These are phyloP conservation scores for Plenodomus lindquistii DNA, from an alignment of 2,329 filamentous ascomycete species.

Conservation along the genomic window DNA sequence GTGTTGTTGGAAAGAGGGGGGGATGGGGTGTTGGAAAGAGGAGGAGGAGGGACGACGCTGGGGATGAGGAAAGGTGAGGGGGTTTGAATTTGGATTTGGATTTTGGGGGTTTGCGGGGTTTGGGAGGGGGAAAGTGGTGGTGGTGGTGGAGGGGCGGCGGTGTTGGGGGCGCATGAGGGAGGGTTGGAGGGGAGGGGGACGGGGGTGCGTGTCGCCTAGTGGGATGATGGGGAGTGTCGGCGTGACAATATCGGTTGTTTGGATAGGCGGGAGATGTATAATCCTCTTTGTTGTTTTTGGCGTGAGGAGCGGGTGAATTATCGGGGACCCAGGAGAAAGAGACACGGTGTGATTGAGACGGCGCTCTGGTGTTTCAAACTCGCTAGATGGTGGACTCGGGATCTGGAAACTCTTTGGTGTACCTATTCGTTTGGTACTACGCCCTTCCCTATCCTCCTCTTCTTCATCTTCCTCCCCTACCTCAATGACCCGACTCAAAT, in stretches of 20 bases:
- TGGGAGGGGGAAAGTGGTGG: no score
- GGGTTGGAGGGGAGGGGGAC: not conserved
- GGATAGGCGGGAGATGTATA: slow-evolving; percentile 1
- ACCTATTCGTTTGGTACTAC: no score
- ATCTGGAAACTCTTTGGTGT: no score
- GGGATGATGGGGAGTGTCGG: not conserved
- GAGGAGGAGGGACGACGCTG: not conserved
- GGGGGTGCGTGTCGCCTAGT: not conserved
- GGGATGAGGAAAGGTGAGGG: not conserved
- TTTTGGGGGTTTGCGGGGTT: no score
- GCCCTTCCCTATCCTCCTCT: not conserved
- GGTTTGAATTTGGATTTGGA: not conserved
- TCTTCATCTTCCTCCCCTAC: no score
- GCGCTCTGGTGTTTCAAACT: not conserved
- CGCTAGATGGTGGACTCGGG: no score
- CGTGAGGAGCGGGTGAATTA: not conserved
- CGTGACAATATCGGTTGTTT: not conserved
- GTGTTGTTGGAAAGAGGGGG: slow-evolving; percentile 1
- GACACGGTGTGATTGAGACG: not conserved
- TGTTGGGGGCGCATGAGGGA: no score
- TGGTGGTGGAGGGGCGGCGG: no score
- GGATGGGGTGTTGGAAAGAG: not conserved
- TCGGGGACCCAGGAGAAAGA: not conserved
- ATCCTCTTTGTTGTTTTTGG: slow-evolving; percentile 1
- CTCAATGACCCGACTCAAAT: not conserved